Evolutionary conservation across 306 rosid species (phyloP).

Genomic region (Hippophae gyantsensis): DNA sequence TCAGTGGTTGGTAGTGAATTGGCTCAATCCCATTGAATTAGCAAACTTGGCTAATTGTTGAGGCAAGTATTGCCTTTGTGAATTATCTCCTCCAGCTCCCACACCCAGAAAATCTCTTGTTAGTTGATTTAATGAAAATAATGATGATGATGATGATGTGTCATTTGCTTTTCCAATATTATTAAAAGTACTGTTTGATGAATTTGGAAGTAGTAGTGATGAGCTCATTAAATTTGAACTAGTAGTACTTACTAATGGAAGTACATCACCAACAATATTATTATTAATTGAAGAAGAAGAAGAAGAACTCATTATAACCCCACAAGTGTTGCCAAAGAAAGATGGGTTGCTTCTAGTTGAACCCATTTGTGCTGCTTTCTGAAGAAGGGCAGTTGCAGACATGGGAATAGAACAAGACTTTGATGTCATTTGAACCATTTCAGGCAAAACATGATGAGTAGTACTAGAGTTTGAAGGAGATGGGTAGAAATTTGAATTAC

Average conservation of each 20-base stretch:
- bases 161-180: conserved; percentile 16
- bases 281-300: conserved; percentile 19
- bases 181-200: background rate
- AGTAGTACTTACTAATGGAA: too few relatives aligned
- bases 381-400: conserved; percentile 48
- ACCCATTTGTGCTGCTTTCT: conserved; percentile 42
- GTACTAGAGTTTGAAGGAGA: conserved; percentile 29
- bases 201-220: too few relatives aligned
- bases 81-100: conserved; percentile 32
- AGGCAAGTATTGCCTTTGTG: conserved; percentile 31
- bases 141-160: conserved; percentile 15
- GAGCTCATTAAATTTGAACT: too few relatives aligned
- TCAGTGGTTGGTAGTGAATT: conserved; percentile 53
- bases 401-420: conserved; percentile 42
- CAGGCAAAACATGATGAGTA: conserved; percentile 16
- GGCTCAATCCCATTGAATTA: conserved; percentile 42
- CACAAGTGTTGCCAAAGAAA: conserved; percentile 36
- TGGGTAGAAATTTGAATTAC: conserved; percentile 23
- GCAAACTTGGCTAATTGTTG: conserved; percentile 63
- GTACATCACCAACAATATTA: too few relatives aligned
- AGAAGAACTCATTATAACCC: conserved; percentile 39
- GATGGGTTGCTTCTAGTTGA: conserved; percentile 38
- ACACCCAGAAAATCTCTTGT: conserved; percentile 87
- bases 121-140: conserved; percentile 12
- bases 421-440: conserved; percentile 44